Evolutionary conservation across 257 asterid genomes (phyloP).

Genomic region (Penstemon davidsonii): DNA sequence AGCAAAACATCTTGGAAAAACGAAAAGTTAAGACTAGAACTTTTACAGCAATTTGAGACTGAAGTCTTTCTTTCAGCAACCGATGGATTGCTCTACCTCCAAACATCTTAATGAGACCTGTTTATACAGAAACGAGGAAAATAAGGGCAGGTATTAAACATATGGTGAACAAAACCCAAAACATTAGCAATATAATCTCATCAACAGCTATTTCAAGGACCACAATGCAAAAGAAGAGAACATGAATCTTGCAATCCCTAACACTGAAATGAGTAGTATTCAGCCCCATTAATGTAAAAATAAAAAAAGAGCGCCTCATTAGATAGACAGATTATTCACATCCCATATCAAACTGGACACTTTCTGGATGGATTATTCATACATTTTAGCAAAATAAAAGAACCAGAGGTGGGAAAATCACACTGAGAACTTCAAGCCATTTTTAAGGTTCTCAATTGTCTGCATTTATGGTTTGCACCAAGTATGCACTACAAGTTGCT

Average conservation of each 20-base stretch:
- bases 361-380: too few species aligned
- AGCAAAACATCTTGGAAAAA: constrained; percentile 11
- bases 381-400: too few species aligned
- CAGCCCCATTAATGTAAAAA: neutral
- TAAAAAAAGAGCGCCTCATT: constrained; percentile 1
- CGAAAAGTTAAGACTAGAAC: constrained; percentile 6
- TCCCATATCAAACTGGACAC: neutral
- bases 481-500: too few species aligned
- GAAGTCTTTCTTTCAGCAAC: constrained; percentile 50
- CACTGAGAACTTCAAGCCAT: too few species aligned
- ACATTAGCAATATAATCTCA: constrained; percentile 2
- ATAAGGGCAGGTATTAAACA: constrained; percentile 8
- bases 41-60: constrained; percentile 40
- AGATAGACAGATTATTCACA: neutral
- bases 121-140: constrained; percentile 14
- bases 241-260: too few species aligned
- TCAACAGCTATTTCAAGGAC: neutral
- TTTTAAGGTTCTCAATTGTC: too few species aligned
- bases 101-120: constrained; percentile 48
- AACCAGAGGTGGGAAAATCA: too few species aligned
- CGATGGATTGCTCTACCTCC: constrained; percentile 53
- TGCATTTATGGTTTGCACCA: too few species aligned
- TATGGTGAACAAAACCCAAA: neutral
- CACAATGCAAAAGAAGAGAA: neutral
- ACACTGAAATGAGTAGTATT: too few species aligned